A percentile compares a stretch with the other conserved stretches of the same genome.
Evolutionary conservation across 73 alveolate genomes (phyloP).

Genomic region (Diophrys sp.): DNA sequence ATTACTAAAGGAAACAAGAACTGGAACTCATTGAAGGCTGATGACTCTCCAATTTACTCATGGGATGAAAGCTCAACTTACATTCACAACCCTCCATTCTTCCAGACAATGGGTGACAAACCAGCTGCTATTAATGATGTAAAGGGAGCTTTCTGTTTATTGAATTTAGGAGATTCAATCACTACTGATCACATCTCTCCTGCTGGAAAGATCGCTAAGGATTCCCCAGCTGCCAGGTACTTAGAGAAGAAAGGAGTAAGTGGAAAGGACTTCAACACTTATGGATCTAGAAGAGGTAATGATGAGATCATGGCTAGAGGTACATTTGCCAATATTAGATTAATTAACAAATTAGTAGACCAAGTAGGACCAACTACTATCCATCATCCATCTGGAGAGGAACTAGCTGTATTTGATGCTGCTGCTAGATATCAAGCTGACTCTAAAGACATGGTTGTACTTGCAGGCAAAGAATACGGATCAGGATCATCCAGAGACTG

Average conservation of each 20-base stretch:
- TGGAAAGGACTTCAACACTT: slow-evolving; percentile 77
- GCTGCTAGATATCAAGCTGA: slow-evolving; percentile 65
- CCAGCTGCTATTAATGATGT: slow-evolving; percentile 55
- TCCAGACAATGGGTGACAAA: slow-evolving; percentile 44
- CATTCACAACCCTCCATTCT: slow-evolving; percentile 88
- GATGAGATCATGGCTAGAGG: slow-evolving; percentile 91
- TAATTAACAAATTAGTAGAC: slow-evolving; percentile 66
- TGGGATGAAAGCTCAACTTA: slow-evolving; percentile 70
- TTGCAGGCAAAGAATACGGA: slow-evolving; percentile 90
- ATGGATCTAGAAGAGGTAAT: slow-evolving; percentile 93
- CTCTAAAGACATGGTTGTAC: slow-evolving; percentile 50
- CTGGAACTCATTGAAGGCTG: slow-evolving; percentile 71
- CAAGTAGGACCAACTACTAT: slow-evolving; percentile 80
- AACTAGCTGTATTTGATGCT: slow-evolving; percentile 76
- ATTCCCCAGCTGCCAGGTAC: slow-evolving; percentile 64
- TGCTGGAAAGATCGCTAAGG: slow-evolving; percentile 84
- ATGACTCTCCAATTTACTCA: slow-evolving; percentile 46
- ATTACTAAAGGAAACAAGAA: slow-evolving; percentile 61
- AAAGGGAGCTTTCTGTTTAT: slow-evolving; percentile 54
- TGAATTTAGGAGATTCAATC: slow-evolving; percentile 81
- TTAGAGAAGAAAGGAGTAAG: slow-evolving; percentile 64
- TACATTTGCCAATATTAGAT: slow-evolving; percentile 86
- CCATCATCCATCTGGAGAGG: slow-evolving; percentile 76
- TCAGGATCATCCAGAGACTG: slow-evolving; percentile 89
- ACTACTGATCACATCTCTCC: slow-evolving; percentile 90